Base-by-base conservation (phyloP, 2,329 filamentous ascomycete genomes). In the Trichophyton verrucosum region DNA sequence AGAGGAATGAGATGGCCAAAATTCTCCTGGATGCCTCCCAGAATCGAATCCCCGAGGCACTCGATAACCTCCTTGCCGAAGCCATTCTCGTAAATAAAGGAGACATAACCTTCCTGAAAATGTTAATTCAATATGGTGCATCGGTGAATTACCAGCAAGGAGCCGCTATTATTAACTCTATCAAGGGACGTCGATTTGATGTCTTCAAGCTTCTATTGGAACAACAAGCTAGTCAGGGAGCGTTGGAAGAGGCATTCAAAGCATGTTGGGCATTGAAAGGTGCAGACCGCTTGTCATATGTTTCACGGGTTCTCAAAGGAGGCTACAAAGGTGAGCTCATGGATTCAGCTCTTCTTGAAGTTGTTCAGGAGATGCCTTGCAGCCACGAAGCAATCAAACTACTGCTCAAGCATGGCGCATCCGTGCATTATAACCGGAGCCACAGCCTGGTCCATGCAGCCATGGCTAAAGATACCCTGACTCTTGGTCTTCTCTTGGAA, bases 361-460 rank as follows among this genome's bases (percentile, higher is more conserved):
- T 60, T 33, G 65, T 66, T 9, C 55, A 64, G 47, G 64, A 63
- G 13, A 47, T 36, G 15, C 63, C 65, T n/a, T 61, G 57, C 24
- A 63, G 66, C 30, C 24, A 51, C 20, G 62, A 65, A 3, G 60
- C 84, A 13, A 74, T 85, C 36, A 72, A 70, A 30, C 75, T 83
- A 8, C 67, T 86, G 17, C 70, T 85, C 6, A 64, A 69, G 0
- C 75, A 78, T 36, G 82, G 82, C 0, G 83, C 82, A 2, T 79
- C 80, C 59, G 77, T 81, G 0, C 80, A 85, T 65, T 79, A 79
- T 66, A 79, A 79, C 20, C 74, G 77, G 8, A 82, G 82, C 1
- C 80, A 83, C 59, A 78, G 80, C 3, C 75, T 85, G 3, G 46
- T 64, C 36, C 60, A 64, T 20, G 62, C 65, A 3, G 66, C 65